Evolutionary conservation across 2,329 filamentous ascomycete species (phyloP), one percentile per base, ranked within the genome.

Genomic region (Fusarium globosum): DNA sequence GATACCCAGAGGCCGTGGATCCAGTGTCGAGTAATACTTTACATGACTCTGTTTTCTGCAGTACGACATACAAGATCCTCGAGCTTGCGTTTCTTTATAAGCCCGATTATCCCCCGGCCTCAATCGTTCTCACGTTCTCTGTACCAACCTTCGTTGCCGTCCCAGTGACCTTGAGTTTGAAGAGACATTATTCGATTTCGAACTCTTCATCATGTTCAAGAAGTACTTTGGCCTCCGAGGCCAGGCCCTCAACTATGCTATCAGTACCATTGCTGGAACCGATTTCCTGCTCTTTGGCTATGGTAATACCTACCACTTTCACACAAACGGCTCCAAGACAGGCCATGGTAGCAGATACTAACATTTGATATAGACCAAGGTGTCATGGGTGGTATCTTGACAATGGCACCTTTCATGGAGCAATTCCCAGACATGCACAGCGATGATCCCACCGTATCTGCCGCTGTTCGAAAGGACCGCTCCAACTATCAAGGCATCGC

Each of bases 341-440:
- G 21, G 14, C 16, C 28, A 52, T 42, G 33, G 13, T 18, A 42
- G 33, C 14, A 33, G 23, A 21, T n/a, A n/a, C 46, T 65, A 30
- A 74, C 12, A 20, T 3, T 35, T 45, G 9, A 23, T 21, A 41
- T 87, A 91, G 92, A 94, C 80, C 91, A 93, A 81, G 91, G 92
- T 78, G 91, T 94, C 15, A 94, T 93, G 87, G 93, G 91, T 51
- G 91, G 91, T 64, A 90, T 96, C 72, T 84, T 96, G 64, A 94
- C 92, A 7, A 87, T 95, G 15, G 82, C 84, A 35, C 82, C 89
- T 74, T 91, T 92, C 79, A 84, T 91, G 23, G 66, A 77, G 3
- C 89, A 87, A 77, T 92, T 92, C 81, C 82, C 89, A 43, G 88
- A 87, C 9, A 84, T 75, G 77, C 82, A 87, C 26, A 82, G 86